Base-by-base conservation (phyloP, 306 rosid genomes). In the Vicia villosa region DNA sequence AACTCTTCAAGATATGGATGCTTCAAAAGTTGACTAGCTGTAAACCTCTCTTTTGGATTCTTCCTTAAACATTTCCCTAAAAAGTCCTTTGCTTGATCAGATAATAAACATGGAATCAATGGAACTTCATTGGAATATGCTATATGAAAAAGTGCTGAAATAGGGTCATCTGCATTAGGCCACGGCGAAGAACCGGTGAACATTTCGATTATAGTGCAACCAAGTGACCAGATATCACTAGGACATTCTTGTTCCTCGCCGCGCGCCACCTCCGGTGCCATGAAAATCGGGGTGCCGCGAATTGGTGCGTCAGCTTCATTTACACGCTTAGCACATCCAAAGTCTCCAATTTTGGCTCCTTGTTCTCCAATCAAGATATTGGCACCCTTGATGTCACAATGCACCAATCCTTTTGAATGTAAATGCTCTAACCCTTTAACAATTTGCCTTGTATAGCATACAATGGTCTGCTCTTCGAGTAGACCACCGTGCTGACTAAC, bases 231-330 rank as follows among this genome's bases (percentile, higher is more conserved):
- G 5, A 94, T 72, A 52, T 94, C 99, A 77, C 89, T 49, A 46
- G 91, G 60, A 58, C 60, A 80, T 19, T 88, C 85, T 81, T 94
- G 99, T 28, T 83, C 88, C 22, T 84, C 91, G 20, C 96, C 95
- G 13, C 96, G 96, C 60, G 88, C 95, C 72, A 73, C 95, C 85
- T 94, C 99, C 6, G 99, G 97, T 0, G 96, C 90, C 97, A 91
- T 89, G 34, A 83, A 94, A 89, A 86, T 74, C 13, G 99, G 99
- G 2, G 99, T 90, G 36, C 97, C 97, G 0, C 86, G 58, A 10
- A 84, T 81, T 12, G 61, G 67, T 8, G 15, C 17, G 2, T 26
- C 8, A 0, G 19, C 6, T 2, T 79, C 68, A 3, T 0, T 3
- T 5, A 41, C 84, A 76, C 81, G 66, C 78, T 77, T 91, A 2